phyloP scores from a whole-genome alignment of 306 rosid species.

The Pterocarpus santalinus region DNA sequence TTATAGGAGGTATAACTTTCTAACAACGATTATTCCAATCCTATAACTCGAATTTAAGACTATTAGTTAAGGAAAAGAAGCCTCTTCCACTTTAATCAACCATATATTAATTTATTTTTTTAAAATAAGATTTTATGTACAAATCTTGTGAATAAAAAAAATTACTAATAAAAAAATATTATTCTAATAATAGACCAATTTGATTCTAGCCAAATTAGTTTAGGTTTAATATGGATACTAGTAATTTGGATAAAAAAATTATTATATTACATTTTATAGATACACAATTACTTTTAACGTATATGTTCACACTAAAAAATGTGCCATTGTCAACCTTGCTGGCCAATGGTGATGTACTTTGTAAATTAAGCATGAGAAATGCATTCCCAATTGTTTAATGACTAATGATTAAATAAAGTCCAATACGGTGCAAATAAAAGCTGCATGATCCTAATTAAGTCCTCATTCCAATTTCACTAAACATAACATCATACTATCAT shows the following conservation, averaged over 20 bases:
- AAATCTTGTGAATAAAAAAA: neutral
- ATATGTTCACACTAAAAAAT: conserved; percentile 17
- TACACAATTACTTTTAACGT: neutral
- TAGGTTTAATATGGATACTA: neutral
- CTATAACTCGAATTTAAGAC: too few species aligned
- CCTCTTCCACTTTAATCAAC: too few species aligned
- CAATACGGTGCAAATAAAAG: neutral
- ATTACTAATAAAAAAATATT: too few species aligned
- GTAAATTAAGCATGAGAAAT: conserved; percentile 35
- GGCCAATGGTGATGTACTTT: neutral
- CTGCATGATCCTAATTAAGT: conserved; percentile 16
- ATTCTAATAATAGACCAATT: too few species aligned
- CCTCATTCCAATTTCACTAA: conserved; percentile 17
- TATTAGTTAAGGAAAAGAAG: too few species aligned
- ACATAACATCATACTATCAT: neutral
- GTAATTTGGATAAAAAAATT: neutral
- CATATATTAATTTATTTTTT: too few species aligned
- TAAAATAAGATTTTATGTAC: neutral
- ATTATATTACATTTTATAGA: neutral
- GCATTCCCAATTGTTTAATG: conserved; percentile 36
- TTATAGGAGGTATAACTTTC: too few species aligned
- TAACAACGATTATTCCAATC: too few species aligned
- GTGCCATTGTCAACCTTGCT: neutral
- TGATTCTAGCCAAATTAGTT: too few species aligned
- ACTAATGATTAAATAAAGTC: neutral